Base-by-base conservation (phyloP, 208 protist species). In the Acanthamoeba polyphaga region DNA sequence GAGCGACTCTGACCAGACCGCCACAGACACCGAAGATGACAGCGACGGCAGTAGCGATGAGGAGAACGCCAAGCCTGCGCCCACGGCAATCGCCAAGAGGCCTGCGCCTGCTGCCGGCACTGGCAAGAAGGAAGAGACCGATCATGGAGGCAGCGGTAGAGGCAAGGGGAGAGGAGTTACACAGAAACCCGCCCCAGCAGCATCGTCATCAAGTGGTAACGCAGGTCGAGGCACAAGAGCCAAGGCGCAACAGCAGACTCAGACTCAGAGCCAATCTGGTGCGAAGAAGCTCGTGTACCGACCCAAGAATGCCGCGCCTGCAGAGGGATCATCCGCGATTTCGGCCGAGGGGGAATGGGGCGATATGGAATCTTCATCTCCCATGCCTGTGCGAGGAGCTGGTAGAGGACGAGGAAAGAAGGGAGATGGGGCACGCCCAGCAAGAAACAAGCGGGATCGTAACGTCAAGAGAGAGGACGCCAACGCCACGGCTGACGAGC, bases 221-320 rank as follows among this genome's bases (percentile, higher is more conserved):
- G 34, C 12, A 34, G 70, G 32, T 6, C 68, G 68, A 9, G 34
- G 68, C 9, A 22, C 27, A 78, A 1, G 64, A 29, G 64, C 15
- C 64, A 72, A 72, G 24, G 64, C 64, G 64, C 53, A 58, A 58
- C 53, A 58, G 53, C 53, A 58, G 53, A 5, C 2, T 9, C 22
- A 78, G 22, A 29, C 34, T 15, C 70, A 43, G n/a, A 19, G 8
- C 4, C 74, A 82, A n/a, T n/a, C 27, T 15, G 74, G 34, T 1
- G 34, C 17, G 12, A 51, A 22, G 24, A 82, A 82, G 74, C 74
- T 82, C 74, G 74, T 82, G 32, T 82, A 82, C 12, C 74, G 74
- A 9, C 74, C 74, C 38, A 82, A 82, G 38, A 82, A 82, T 32
- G 74, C 74, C 29, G 38, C 74, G 15, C 12, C 64, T 34, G 64